Conservation (phyloP, 805 yeast species). For the Jamesozyma jinghongensis region DNA sequence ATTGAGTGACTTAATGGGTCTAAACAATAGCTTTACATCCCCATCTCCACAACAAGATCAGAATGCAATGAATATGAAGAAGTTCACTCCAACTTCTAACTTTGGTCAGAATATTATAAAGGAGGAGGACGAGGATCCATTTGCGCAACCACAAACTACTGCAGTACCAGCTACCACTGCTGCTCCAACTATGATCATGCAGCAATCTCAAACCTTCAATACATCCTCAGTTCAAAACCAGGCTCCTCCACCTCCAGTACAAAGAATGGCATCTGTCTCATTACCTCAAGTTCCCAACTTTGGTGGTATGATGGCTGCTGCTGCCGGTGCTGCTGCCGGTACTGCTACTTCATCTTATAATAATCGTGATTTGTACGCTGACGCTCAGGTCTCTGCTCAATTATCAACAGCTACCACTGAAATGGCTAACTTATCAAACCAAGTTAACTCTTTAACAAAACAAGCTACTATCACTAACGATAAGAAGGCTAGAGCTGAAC, state of each 20-base stretch:
- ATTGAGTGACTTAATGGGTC: conserved; percentile 56
- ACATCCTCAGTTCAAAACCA: not conserved
- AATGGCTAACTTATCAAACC: conserved; percentile 78
- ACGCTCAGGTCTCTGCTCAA: conserved; percentile 52
- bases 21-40: conserved; percentile 33
- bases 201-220: conserved; percentile 9
- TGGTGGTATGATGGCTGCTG: conserved; percentile 13
- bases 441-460: conserved; percentile 64
- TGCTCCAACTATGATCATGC: conserved; percentile 2
- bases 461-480: conserved; percentile 66
- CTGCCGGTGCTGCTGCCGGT: conserved; percentile 16
- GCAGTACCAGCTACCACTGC: not conserved
- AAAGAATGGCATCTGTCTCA: conserved; percentile 34
- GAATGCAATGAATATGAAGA: conserved; percentile 27
- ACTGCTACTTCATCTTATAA: conserved; percentile 8
- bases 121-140: conserved; percentile 25
- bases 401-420: conserved; percentile 75
- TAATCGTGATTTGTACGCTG: conserved; percentile 47
- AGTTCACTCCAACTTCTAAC: conserved; percentile 71
- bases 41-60: conserved; percentile 17
- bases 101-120: conserved; percentile 70
- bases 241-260: conserved; percentile 25
- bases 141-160: not conserved
- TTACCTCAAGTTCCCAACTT: conserved; percentile 30
- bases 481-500: conserved; percentile 65